Base-by-base conservation (phyloP, 495 filamentous ascomycete genomes). In the Astrocystis sublimbata region DNA sequence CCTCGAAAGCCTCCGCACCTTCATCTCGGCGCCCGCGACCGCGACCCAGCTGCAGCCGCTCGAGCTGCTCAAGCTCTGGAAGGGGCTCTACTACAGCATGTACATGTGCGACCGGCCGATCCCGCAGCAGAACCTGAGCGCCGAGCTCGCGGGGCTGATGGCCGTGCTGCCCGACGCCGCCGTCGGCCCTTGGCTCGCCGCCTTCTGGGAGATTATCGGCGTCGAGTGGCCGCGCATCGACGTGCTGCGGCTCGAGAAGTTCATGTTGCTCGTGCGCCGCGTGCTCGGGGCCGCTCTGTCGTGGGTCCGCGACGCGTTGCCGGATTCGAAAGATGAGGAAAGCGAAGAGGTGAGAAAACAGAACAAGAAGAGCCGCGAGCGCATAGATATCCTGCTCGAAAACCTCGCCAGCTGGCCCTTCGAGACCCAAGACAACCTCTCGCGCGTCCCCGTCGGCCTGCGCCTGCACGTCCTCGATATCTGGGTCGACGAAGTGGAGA, bases 81-180 rank as follows among this genome's bases (percentile, higher is more conserved):
- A 96, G 75, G 94, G 93, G 36, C 86, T 98, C 24, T 98, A 96
- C 79, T 98, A 89, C 83, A 94, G 92, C 76, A 86, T 97, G 73
- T 97, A 91, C 88, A 93, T 96, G 88, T 92, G 88, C 73, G 93
- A 97, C 77, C 90, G 90, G 51, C 89, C 92, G 19, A 79, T 88
- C 61, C 86, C 89, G 10, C 93, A 97, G 80, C 93, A 96, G 82
- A 85, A 84, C 33, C 89, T 98, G 50, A 87, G 88, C 68, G 75
- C 78, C 58, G 86, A 92, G 49, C 89, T 98, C 50, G 90, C 94
- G 51, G 78, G 78, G 31, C 86, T 97, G 51, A 75, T 92, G 40
- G 78, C 82, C 53, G 77, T 85, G 15, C 82, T 96, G 33, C 86
- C 86, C 24, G 71, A 65, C 31, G 65, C 24, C 28, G 84, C 88